Conservation (phyloP, 2,329 filamentous ascomycete genomes). For the Fusarium veterinarium region DNA sequence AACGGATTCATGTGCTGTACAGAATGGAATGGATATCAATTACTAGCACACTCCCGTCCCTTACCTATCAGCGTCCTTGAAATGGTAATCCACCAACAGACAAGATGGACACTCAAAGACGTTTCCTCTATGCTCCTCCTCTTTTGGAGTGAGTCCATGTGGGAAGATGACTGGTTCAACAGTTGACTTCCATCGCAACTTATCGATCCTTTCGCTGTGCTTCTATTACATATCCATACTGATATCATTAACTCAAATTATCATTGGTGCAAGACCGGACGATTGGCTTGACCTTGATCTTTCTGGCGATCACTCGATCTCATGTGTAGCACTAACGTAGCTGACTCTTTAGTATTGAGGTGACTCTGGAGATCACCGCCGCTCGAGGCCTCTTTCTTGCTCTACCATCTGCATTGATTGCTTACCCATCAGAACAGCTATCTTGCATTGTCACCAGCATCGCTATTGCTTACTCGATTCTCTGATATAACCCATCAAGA, state of each 20-base stretch:
- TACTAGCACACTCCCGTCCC: not conserved
- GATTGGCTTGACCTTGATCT: slow-evolving; percentile 3
- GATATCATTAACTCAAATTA: not conserved
- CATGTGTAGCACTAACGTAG: slow-evolving; percentile 6
- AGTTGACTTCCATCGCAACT: not conserved
- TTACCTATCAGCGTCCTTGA: not conserved
- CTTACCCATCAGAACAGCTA: slow-evolving; percentile 3
- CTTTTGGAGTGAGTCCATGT: slow-evolving; percentile 27
- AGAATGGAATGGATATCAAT: slow-evolving; percentile 1
- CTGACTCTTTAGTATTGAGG: slow-evolving; percentile 8
- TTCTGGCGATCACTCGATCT: slow-evolving; percentile 16
- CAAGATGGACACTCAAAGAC: not conserved
- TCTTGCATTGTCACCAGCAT: not conserved
- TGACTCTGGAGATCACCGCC: slow-evolving; percentile 4
- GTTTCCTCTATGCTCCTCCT: slow-evolving; percentile 5
- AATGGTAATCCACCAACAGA: not conserved
- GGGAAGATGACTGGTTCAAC: slow-evolving; percentile 18
- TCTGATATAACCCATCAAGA: not conserved
- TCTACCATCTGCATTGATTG: not conserved
- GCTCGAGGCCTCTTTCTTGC: slow-evolving; percentile 10
- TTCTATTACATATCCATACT: slow-evolving; percentile 15
- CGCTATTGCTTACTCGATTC: not conserved
- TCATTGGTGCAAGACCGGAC: not conserved
- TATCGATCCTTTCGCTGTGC: slow-evolving; percentile 13
- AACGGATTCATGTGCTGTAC: slow-evolving; percentile 5